phyloP scores from a whole-genome alignment of 352 stramenopile species.

The Pythium oligandrum region DNA sequence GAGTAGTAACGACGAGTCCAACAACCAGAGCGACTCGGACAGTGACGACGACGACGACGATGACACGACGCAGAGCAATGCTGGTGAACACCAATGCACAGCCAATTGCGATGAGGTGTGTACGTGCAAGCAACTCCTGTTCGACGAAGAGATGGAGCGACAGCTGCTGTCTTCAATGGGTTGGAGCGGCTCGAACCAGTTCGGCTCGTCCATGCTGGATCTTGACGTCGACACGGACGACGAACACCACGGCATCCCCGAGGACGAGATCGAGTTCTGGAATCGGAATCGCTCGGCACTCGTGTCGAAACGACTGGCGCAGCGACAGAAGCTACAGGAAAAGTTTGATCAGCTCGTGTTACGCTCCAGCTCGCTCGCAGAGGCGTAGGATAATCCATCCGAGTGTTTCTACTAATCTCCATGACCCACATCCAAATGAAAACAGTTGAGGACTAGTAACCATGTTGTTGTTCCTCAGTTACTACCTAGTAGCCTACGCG shows the following conservation, averaged over 20 bases:
- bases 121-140: conserved; percentile 35
- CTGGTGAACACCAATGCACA: conserved; percentile 36
- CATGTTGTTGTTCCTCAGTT: no score
- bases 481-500: no score
- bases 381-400: conserved; percentile 9
- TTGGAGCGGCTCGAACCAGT: conserved; percentile 64
- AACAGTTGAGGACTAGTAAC: no score
- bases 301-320: conserved; percentile 66
- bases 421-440: no score
- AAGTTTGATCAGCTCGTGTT: conserved; percentile 83
- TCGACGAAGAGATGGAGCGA: conserved; percentile 72
- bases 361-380: conserved; percentile 47
- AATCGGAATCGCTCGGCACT: conserved; percentile 77
- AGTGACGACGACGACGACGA: conserved; percentile 23
- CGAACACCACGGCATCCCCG: conserved; percentile 73
- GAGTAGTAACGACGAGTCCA: conserved; percentile 23
- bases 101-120: conserved; percentile 48
- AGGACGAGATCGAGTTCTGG: conserved; percentile 85
- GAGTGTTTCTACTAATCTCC: not conserved
- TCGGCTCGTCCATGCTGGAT: conserved; percentile 54
- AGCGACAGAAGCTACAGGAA: conserved; percentile 82
- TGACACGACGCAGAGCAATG: not conserved
- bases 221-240: conserved; percentile 73
- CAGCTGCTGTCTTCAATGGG: conserved; percentile 82
- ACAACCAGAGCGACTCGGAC: conserved; percentile 36